Percentiles rank a stretch among this genome's conserved stretches.
Conservation (phyloP, 257 asterid species). For the Mentha longifolia region DNA sequence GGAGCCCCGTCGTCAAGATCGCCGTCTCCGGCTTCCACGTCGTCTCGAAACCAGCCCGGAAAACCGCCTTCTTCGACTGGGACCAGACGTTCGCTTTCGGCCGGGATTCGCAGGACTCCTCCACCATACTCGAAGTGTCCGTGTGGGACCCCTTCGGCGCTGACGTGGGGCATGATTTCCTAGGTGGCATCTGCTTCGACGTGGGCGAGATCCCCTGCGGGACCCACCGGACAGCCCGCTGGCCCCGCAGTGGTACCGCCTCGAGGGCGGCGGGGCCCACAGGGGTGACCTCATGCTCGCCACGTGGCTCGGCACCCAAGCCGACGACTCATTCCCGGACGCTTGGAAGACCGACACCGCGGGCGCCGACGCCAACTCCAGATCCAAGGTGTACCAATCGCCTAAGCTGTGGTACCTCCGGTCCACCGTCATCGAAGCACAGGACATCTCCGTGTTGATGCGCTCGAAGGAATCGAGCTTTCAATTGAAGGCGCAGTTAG, state of each 20-base stretch:
- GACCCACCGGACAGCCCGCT: constrained; percentile 91
- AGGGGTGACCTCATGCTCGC: constrained; percentile 91
- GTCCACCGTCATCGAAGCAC: constrained; percentile 76
- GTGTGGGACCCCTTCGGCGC: constrained; percentile 68
- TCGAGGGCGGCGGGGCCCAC: constrained; percentile 91
- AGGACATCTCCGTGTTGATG: constrained; percentile 52
- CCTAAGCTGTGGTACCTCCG: constrained; percentile 88
- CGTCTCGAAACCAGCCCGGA: constrained; percentile 72
- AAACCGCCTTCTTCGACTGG: constrained; percentile 71
- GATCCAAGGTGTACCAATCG: constrained; percentile 80
- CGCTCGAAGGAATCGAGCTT: constrained; percentile 49
- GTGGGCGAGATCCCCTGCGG: constrained; percentile 77
- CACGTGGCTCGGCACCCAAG: constrained; percentile 92
- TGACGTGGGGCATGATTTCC: constrained; percentile 63
- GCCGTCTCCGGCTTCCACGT: constrained; percentile 70
- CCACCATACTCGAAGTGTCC: constrained; percentile 70
- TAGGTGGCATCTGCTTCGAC: constrained; percentile 91
- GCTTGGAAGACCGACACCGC: constrained; percentile 88
- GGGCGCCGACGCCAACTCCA: constrained; percentile 51
- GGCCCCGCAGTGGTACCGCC: constrained; percentile 94
- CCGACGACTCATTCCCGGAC: constrained; percentile 86
- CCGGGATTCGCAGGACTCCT: constrained; percentile 64
- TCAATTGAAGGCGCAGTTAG: constrained; percentile 65
- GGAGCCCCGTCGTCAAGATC: constrained; percentile 73
- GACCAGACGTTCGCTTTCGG: constrained; percentile 82